Percentiles rank a stretch among this genome's conserved stretches.
Evolutionary conservation across 169 alveolate genomes (phyloP).

Genomic region (Eimeria praecox): DNA sequence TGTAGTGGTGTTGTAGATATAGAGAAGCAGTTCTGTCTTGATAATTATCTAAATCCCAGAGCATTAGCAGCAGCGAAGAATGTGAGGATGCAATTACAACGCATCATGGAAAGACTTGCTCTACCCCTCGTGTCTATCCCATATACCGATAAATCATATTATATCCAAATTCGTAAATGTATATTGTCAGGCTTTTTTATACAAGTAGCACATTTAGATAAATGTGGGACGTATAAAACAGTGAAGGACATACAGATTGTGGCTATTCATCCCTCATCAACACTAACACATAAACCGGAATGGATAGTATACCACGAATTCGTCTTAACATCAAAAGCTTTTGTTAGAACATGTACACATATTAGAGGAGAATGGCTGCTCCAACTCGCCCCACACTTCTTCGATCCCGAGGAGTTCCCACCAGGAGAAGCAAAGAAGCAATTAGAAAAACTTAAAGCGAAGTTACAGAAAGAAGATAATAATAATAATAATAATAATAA

Average conservation of each 20-base stretch:
- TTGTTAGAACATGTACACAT: constrained; percentile 96
- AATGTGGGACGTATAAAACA: constrained; percentile 95
- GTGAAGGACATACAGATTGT: constrained; percentile 98
- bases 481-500: too few species aligned
- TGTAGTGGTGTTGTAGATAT: constrained; percentile 87
- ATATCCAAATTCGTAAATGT: constrained; percentile 83
- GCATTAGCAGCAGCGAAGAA: constrained; percentile 92
- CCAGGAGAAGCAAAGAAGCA: constrained; percentile 75
- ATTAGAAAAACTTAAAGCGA: neutral
- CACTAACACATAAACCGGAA: constrained; percentile 96
- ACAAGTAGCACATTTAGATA: constrained; percentile 86
- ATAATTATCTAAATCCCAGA: constrained; percentile 93
- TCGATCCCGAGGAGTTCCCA: constrained; percentile 91
- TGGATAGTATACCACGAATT: constrained; percentile 95
- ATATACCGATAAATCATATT: constrained; percentile 82
- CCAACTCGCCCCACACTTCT: constrained; percentile 94
- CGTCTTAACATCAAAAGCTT: constrained; percentile 98
- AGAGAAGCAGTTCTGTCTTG: constrained; percentile 92
- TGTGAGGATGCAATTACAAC: constrained; percentile 94
- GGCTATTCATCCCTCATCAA: constrained; percentile 98
- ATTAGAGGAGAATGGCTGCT: constrained; percentile 96
- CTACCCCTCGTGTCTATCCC: constrained; percentile 79
- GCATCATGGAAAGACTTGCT: constrained; percentile 85
- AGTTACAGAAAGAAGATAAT: neutral
- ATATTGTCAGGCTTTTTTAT: constrained; percentile 81